A percentile compares a stretch with the other conserved stretches of the same genome.
Evolutionary conservation across 2,329 filamentous ascomycete genomes (phyloP).

Genomic region (Alternaria dauci): DNA sequence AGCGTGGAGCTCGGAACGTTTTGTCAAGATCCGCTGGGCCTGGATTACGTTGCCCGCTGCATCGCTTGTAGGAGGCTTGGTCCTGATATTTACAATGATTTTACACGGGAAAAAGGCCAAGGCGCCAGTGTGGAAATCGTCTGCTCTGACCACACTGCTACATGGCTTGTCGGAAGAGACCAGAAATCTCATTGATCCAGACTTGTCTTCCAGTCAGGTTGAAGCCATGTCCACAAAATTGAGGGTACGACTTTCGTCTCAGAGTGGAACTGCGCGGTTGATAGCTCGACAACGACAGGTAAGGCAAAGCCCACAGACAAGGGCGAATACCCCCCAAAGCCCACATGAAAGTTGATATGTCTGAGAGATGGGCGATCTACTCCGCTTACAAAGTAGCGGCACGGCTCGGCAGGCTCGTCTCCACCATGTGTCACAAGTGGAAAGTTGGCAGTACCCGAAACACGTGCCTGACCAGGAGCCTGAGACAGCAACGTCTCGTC

Average conservation of each 20-base stretch:
- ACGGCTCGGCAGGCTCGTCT: background rate
- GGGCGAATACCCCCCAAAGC: background rate
- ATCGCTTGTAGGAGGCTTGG: conserved; percentile 16
- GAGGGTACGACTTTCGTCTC: conserved; percentile 1
- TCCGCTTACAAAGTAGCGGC: background rate
- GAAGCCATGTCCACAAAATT: conserved; percentile 23
- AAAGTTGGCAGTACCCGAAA: background rate
- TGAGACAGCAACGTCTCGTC: conserved; percentile 27
- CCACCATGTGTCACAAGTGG: background rate
- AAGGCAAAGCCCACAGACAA: background rate
- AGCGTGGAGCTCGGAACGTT: conserved; percentile 23
- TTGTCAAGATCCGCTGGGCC: conserved; percentile 22
- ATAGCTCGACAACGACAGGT: background rate
- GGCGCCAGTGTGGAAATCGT: conserved; percentile 27
- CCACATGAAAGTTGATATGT: background rate
- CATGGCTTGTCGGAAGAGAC: conserved; percentile 29
- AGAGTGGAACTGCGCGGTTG: background rate
- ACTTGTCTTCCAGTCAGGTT: conserved; percentile 19
- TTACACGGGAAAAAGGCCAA: conserved; percentile 10
- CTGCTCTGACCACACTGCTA: conserved; percentile 26
- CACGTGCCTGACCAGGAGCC: conserved; percentile 18
- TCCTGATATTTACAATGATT: conserved; percentile 24
- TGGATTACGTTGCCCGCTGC: conserved; percentile 26
- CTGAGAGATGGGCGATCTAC: background rate
- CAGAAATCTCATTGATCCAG: conserved; percentile 9